phyloP scores from a whole-genome alignment of 257 asterid species.

The Voacanga thouarsii region DNA sequence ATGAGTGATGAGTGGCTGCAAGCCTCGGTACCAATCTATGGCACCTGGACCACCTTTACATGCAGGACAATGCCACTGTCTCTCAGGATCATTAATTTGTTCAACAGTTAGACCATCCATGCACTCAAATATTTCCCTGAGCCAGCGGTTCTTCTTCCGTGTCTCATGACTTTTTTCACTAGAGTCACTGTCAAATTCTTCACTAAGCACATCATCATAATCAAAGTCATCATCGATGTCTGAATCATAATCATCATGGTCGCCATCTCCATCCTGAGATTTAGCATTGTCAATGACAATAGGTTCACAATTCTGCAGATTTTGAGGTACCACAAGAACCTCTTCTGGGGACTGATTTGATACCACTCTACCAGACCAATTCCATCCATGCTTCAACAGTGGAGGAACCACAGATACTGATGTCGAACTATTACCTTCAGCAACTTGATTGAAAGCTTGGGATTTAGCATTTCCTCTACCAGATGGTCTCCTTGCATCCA shows the following conservation, averaged over 20 bases:
- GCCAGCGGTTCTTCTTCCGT: slow-evolving; percentile 23
- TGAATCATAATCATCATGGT: slow-evolving; percentile 25
- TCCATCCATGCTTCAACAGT: slow-evolving; percentile 51
- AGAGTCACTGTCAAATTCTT: slow-evolving; percentile 33
- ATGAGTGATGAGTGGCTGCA: slow-evolving; percentile 39
- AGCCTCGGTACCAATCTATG: slow-evolving; percentile 40
- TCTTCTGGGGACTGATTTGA: slow-evolving; percentile 25
- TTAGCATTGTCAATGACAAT: slow-evolving; percentile 16
- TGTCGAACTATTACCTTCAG: slow-evolving; percentile 19
- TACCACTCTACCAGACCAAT: slow-evolving; percentile 41
- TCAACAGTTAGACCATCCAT: slow-evolving; percentile 30
- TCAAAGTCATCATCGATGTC: slow-evolving; percentile 34
- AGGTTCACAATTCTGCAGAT: slow-evolving; percentile 5
- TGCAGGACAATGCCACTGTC: slow-evolving; percentile 48
- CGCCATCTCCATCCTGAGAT: slow-evolving; percentile 18
- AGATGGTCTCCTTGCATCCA: slow-evolving; percentile 36
- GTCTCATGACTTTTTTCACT: slow-evolving; percentile 35
- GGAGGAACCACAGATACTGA: slow-evolving; percentile 39
- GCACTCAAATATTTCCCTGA: slow-evolving; percentile 30
- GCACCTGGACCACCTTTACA: slow-evolving; percentile 50
- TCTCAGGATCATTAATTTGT: slow-evolving; percentile 29
- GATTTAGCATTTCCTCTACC: slow-evolving; percentile 46
- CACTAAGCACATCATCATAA: slow-evolving; percentile 31
- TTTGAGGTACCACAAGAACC: not conserved
- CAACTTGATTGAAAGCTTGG: slow-evolving; percentile 21